Evolutionary conservation across 2,329 filamentous ascomycete species (phyloP).

Genomic region (Westerdykella sp.): DNA sequence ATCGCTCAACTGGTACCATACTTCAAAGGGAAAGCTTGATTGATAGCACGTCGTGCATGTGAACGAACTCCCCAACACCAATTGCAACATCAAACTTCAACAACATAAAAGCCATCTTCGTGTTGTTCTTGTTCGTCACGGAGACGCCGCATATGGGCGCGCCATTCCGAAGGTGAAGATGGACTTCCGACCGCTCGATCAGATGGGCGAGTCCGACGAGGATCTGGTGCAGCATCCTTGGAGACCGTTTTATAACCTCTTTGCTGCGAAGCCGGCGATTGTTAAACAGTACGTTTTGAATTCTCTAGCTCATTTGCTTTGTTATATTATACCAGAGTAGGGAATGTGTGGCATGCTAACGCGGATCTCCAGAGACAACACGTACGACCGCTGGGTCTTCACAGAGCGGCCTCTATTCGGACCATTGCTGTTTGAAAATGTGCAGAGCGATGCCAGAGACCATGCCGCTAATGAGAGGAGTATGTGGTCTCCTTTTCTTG

Average conservation of each 20-base stretch:
- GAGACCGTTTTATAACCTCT: constrained; percentile 49
- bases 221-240: constrained; percentile 36
- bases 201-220: constrained; percentile 25
- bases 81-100: too few species aligned
- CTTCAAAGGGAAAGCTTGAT: too few species aligned
- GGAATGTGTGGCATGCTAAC: not conserved
- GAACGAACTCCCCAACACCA: too few species aligned
- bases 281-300: constrained; percentile 33
- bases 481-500: too few species aligned
- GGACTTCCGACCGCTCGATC: constrained; percentile 27
- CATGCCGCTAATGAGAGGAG: constrained; percentile 74
- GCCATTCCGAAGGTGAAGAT: constrained; percentile 9
- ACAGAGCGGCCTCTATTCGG: constrained; percentile 58
- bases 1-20: too few species aligned
- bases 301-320: not conserved
- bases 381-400: constrained; percentile 46
- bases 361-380: constrained; percentile 31
- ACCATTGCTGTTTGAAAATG: constrained; percentile 67
- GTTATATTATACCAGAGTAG: not conserved
- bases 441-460: constrained; percentile 66
- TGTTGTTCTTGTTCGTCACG: too few species aligned
- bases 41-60: too few species aligned
- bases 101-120: too few species aligned
- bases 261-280: constrained; percentile 44
- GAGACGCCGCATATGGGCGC: too few species aligned